Evolutionary conservation across 257 asterid species (phyloP).

Genomic region (Coffea eugenioides): DNA sequence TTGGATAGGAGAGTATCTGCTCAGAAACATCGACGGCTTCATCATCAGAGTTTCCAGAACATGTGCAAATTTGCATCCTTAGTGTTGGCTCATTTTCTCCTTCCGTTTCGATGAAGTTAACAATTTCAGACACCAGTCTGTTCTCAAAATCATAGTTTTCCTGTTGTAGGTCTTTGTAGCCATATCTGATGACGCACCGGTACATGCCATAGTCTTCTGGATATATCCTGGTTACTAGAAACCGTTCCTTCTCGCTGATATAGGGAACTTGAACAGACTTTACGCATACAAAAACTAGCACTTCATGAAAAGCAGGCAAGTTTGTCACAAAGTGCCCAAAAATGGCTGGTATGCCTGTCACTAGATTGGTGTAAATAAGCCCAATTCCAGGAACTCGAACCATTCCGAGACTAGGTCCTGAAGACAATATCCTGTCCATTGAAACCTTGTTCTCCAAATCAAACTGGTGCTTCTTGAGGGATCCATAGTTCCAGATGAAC

Average conservation of each 20-base stretch:
- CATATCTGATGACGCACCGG: conserved; percentile 56
- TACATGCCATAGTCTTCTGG: conserved; percentile 47
- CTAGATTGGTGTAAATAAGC: conserved; percentile 48
- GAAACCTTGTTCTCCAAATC: conserved; percentile 52
- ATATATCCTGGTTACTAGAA: conserved; percentile 44
- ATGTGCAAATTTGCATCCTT: conserved; percentile 21
- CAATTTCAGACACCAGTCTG: conserved; percentile 36
- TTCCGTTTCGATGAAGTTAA: conserved; percentile 36
- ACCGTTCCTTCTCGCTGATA: conserved; percentile 45
- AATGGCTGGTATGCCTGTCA: conserved; percentile 57
- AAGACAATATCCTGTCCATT: conserved; percentile 40
- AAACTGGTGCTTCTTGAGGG: conserved; percentile 33
- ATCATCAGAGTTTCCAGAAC: not conserved
- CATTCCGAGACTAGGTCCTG: conserved; percentile 60
- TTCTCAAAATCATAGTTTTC: conserved; percentile 45
- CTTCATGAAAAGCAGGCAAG: conserved; percentile 65
- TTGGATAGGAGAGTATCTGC: conserved; percentile 7
- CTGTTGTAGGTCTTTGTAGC: conserved; percentile 44
- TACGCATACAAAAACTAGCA: conserved; percentile 49
- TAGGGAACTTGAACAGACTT: conserved; percentile 55
- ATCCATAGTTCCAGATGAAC: conserved; percentile 43
- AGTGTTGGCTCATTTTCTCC: conserved; percentile 9
- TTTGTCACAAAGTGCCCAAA: conserved; percentile 58
- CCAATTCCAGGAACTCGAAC: conserved; percentile 67
- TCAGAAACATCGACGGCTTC: conserved; percentile 6